Conservation (phyloP, 1,284 basidiomycete genomes). For the Cutaneotrichosporon dermatis region DNA sequence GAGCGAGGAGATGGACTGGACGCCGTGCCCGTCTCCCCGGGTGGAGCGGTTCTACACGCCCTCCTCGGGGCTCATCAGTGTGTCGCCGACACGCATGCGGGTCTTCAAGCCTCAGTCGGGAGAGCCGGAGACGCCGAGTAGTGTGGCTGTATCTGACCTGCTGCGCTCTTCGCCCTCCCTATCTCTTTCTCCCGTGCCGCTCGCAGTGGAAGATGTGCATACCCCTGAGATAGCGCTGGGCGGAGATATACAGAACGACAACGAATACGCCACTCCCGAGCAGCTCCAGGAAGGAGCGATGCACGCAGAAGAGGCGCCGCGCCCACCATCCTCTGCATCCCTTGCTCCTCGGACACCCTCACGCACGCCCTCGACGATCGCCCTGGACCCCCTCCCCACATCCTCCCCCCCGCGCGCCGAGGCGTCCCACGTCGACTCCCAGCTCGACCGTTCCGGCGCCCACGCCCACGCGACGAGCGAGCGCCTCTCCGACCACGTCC, state of each 20-base stretch:
- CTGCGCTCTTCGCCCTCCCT: background rate
- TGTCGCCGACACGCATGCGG: too few relatives aligned
- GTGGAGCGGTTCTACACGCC: background rate
- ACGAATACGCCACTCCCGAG: too few relatives aligned
- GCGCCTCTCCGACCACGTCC: background rate
- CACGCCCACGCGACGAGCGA: too few relatives aligned
- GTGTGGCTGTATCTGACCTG: background rate
- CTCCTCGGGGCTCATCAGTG: background rate
- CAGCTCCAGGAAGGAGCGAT: too few relatives aligned
- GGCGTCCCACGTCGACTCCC: background rate
- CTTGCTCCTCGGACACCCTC: background rate
- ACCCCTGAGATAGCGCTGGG: background rate
- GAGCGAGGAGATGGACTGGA: too few relatives aligned
- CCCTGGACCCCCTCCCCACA: background rate
- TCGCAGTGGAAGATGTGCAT: background rate
- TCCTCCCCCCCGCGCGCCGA: background rate
- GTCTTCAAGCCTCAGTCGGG: too few relatives aligned
- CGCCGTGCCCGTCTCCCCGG: background rate
- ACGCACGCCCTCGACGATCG: background rate
- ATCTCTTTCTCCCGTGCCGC: too few relatives aligned
- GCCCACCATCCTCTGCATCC: too few relatives aligned
- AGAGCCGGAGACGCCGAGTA: background rate
- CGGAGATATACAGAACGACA: too few relatives aligned
- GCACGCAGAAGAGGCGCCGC: too few relatives aligned
- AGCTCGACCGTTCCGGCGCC: background rate